Base-by-base conservation (phyloP, 179 eudicot species). In the Patellifolia procumbens region DNA sequence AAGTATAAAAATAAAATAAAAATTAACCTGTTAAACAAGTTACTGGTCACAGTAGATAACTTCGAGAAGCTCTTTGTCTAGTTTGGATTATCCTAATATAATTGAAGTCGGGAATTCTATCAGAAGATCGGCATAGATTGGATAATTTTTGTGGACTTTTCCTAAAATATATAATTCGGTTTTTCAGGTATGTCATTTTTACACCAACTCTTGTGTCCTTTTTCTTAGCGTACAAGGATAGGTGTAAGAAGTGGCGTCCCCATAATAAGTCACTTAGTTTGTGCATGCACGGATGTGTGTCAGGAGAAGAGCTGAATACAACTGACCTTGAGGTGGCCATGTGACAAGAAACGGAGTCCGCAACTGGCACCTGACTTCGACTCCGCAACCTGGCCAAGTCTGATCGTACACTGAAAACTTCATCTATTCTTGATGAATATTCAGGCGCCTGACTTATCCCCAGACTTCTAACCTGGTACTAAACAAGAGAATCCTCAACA, bases 401-500 rank as follows among this genome's bases (percentile, higher is more conserved):
- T 42, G 86, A 67, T 39, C 84, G 85, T 58, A 56, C 77, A 7
- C 74, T 35, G 26, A 48, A 32, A 70, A n/a, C 22, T 69, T 83
- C 87, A 53, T 65, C 72, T 49, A 51, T 77, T 78, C 85, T 81
- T 61, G 87, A 60, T 71, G 79, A 68, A 79, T 79, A 78, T 29
- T 35, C 68, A 49, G 78, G 76, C 48, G 76, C 46, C 68, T 68
- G 83, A 77, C 70, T 35, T 35, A 71, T 37, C 67, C 88, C 85
- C 52, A 78, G 45, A 73, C 76, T 86, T 67, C 82, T 78, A 55
- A 81, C 86, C 73, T 72, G 89, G 60, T 89, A 78, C 93, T 88
- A 82, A 70, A 78, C 26, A 42, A 9, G 2, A 53, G 0, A 59
- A 43, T 15, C 10, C 15, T 63, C 22, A 32, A 63, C 4, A 24